Evolutionary conservation across 371 early-diverging fungal genomes (phyloP), one percentile per base, ranked within the genome.

Genomic region (Syncephalis fuscata): DNA sequence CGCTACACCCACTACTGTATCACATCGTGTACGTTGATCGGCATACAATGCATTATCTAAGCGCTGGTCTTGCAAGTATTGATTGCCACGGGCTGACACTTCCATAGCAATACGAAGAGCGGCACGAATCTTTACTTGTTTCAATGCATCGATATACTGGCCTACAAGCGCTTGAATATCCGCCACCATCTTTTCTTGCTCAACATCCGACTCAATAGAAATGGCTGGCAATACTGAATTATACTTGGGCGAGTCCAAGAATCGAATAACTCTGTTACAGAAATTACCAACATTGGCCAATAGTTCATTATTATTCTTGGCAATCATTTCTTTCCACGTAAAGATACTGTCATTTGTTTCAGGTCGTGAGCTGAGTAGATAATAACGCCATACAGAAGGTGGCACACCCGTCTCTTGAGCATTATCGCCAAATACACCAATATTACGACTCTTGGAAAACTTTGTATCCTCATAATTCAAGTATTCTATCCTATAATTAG

Each of bases 351-450:
- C 99, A 51, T 78, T 74, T 11, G 86, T 74, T 64, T 99, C 99
- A n/a, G 99, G 99, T 20, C 99, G 85, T 63, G 79, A 85, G 41
- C 88, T 76, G 48, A 99, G 66, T 32, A 99, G 80, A 66, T 90
- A 99, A 73, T 98, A 99, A 54, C 99, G 85, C 99, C 99, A 99
- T 21, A 98, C 89, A 24, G 86, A 85, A 19, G 84, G 73, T 10
- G 91, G 82, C 48, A 99, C 85, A 36, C 91, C 85, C n/a, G 85
- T 82, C 20, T 91, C 90, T 49, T 79, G 70, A 21, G 93, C 88
- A 58, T 94, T 85, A 74, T 90, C 88, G 48, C 99, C 99, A 74
- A 99, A 99, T 36, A 99, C 99, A 51, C 99, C 99, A 32, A 94
- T 78, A 45, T 85, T 83, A 54, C 96, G 86, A 23, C 89, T 88